A percentile compares a stretch with the other conserved stretches of the same genome.
Conservation (phyloP, 352 stramenopile species). For the Pythium phragmitis region DNA sequence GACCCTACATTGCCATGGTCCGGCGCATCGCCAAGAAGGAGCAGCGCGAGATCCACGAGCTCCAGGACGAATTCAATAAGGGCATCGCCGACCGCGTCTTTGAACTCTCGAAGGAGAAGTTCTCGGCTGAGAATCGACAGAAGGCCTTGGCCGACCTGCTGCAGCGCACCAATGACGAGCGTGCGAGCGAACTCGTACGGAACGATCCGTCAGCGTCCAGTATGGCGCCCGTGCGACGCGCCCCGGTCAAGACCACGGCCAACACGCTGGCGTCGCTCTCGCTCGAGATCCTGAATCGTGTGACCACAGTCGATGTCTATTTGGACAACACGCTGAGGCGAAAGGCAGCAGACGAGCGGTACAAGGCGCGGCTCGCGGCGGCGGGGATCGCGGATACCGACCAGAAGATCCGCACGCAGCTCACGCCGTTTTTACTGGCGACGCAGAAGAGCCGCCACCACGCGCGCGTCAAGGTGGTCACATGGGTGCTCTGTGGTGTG, state of each 20-base stretch:
- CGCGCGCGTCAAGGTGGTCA: slow-evolving; percentile 81
- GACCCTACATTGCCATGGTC: slow-evolving; percentile 76
- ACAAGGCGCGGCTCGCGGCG: slow-evolving; percentile 52
- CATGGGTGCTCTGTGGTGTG: slow-evolving; percentile 83
- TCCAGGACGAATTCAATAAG: slow-evolving; percentile 81
- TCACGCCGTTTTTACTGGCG: slow-evolving; percentile 68
- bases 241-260: slow-evolving; percentile 4
- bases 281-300: slow-evolving; percentile 75
- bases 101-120: slow-evolving; percentile 83
- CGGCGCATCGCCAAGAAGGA: slow-evolving; percentile 72
- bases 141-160: slow-evolving; percentile 66
- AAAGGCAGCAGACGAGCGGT: slow-evolving; percentile 40
- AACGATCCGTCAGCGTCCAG: slow-evolving; percentile 4
- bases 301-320: slow-evolving; percentile 83
- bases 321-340: slow-evolving; percentile 76
- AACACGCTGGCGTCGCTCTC: slow-evolving; percentile 61
- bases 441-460: slow-evolving; percentile 79
- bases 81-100: slow-evolving; percentile 79
- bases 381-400: slow-evolving; percentile 74
- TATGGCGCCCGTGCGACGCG: background rate
- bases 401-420: slow-evolving; percentile 73
- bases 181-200: slow-evolving; percentile 5
- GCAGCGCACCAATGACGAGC: slow-evolving; percentile 32
- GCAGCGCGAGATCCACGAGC: slow-evolving; percentile 74
- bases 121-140: slow-evolving; percentile 78